Evolutionary conservation across 306 rosid genomes (phyloP), one percentile per base, ranked within the genome.

Genomic region (Mimosa pudica): DNA sequence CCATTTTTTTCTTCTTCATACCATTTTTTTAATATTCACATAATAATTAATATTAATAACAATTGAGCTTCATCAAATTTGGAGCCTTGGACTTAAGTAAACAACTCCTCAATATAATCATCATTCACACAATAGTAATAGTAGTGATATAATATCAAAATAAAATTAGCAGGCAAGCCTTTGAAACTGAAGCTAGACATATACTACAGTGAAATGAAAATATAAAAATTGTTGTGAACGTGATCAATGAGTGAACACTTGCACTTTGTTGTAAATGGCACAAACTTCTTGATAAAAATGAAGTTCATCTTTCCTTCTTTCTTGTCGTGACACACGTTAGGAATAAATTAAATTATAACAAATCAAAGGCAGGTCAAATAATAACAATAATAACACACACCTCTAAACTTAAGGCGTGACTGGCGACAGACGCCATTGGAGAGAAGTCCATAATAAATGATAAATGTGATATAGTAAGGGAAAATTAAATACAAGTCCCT

Each of bases 391-490:
- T 8, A 71, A 32, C 18, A 17, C 8, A 14, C 51, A 48, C 42
- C 17, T 70, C 57, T 54, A 10, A 36, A 55, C 54, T 69, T 2
- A 60, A 70, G 90, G 83, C 90, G 90, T 83, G 85, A 89, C 85
- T 84, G 83, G 77, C 90, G 71, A 68, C 1, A 64, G 70, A 55
- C 73, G 17, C 33, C 77, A 49, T 5, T 20, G 41, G 10, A 7
- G 42, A 38, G 48, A 66, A 4, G 52, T 77, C 77, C 13, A 47
- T 4, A n/a, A n/a, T n/a, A n/a, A n/a, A n/a, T n/a, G n/a, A n/a
- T n/a, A 7, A 75, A 58, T 44, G 68, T 24, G 30, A 24, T 24
- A 24, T 24, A 24, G 0, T 24, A 24, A 24, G 30, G n/a, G n/a
- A n/a, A n/a, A n/a, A n/a, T n/a, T n/a, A n/a, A n/a, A n/a, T n/a